Conservation (phyloP, 192 early-diverging fungal genomes). For the Coemansia sp. region DNA sequence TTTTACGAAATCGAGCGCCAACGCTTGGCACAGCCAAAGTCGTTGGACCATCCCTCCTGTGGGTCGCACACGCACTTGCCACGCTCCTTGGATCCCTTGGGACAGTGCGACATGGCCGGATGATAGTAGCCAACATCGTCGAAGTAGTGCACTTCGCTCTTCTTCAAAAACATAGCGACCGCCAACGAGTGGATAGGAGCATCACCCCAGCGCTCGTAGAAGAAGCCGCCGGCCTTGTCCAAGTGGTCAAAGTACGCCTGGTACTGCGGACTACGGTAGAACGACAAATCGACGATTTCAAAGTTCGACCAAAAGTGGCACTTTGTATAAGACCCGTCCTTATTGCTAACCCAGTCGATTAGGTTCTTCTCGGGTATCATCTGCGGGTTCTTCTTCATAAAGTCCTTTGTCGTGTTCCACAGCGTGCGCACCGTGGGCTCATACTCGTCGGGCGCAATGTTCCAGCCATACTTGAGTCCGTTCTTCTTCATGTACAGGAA, state of each 20-base stretch:
- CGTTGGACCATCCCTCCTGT: conserved; percentile 24
- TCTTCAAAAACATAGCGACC: conserved; percentile 59
- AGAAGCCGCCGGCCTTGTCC: conserved; percentile 83
- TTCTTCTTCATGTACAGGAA: conserved; percentile 46
- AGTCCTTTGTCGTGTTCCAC: conserved; percentile 35
- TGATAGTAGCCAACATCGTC: conserved; percentile 71
- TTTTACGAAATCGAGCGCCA: conserved; percentile 26
- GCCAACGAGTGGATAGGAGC: conserved; percentile 71
- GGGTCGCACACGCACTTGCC: conserved; percentile 53
- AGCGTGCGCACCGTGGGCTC: conserved; percentile 36
- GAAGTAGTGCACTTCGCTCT: conserved; percentile 68
- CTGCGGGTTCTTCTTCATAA: conserved; percentile 28
- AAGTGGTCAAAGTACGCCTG: conserved; percentile 69
- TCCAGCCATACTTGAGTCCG: conserved; percentile 45
- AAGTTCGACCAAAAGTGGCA: conserved; percentile 90
- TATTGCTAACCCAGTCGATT: conserved; percentile 34
- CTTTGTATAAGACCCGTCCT: conserved; percentile 57
- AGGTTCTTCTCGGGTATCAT: conserved; percentile 29
- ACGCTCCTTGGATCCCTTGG: conserved; percentile 46
- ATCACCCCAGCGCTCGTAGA: conserved; percentile 78
- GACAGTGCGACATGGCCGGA: conserved; percentile 43
- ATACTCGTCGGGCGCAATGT: conserved; percentile 32
- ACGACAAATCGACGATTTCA: conserved; percentile 78
- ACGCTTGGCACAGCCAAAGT: conserved; percentile 48
- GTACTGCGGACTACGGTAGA: conserved; percentile 66